Evolutionary conservation across 106 monocot species (phyloP).

Genomic region (Dendrobium catenatum): DNA sequence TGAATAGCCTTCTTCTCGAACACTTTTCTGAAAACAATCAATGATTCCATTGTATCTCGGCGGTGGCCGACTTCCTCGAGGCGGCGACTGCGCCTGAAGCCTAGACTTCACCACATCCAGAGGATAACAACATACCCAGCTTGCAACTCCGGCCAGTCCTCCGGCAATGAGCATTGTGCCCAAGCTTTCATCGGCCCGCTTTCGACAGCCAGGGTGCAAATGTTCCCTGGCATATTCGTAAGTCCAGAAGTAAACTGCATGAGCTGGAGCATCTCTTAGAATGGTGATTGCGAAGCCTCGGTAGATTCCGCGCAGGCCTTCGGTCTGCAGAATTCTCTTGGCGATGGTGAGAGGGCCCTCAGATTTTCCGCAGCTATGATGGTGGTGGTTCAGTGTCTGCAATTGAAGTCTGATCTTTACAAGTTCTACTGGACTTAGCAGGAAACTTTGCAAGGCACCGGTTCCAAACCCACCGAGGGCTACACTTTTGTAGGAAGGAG

Average conservation of each 20-base stretch:
- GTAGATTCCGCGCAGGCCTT: slow-evolving; percentile 77
- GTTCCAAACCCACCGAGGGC: slow-evolving; percentile 74
- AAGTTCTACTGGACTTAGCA: slow-evolving; percentile 82
- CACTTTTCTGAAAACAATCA: slow-evolving; percentile 76
- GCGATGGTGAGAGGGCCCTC: slow-evolving; percentile 60
- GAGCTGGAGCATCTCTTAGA: slow-evolving; percentile 81
- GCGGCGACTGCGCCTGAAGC: slow-evolving; percentile 56
- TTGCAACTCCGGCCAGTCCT: slow-evolving; percentile 78
- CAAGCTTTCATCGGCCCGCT: slow-evolving; percentile 49
- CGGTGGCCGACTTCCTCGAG: background rate
- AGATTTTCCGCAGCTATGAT: background rate
- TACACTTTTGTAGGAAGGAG: slow-evolving; percentile 64
- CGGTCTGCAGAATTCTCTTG: slow-evolving; percentile 33
- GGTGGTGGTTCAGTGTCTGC: slow-evolving; percentile 17
- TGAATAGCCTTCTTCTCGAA: slow-evolving; percentile 62
- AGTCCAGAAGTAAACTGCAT: slow-evolving; percentile 84
- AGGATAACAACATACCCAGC: slow-evolving; percentile 91
- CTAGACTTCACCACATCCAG: slow-evolving; percentile 85
- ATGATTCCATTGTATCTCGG: slow-evolving; percentile 64
- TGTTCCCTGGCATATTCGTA: slow-evolving; percentile 61
- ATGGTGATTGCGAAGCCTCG: slow-evolving; percentile 67
- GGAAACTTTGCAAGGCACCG: slow-evolving; percentile 69
- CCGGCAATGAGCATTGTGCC: slow-evolving; percentile 80
- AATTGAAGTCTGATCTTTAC: slow-evolving; percentile 84
- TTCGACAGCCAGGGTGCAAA: slow-evolving; percentile 73